Evolutionary conservation across 2,329 filamentous ascomycete genomes (phyloP), one percentile per base, ranked within the genome.

Genomic region (Leptographium wingfieldii): DNA sequence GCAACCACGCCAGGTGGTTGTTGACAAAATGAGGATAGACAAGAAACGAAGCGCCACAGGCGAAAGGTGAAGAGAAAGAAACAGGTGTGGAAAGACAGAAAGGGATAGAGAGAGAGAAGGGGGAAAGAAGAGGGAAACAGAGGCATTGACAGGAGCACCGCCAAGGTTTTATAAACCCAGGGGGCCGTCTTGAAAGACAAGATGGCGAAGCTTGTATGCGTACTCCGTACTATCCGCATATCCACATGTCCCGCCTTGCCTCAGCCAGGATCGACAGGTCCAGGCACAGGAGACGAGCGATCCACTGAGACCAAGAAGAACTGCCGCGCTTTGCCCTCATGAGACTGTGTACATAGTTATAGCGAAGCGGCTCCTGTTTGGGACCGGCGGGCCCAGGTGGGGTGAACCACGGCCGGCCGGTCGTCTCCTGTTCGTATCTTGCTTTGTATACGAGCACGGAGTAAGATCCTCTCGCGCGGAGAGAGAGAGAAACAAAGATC

Each of bases 1-100:
- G 53, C 57, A 58, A 59, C 66, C 66, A 68, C 66, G 55, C 66
- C 66, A 68, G 67, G 65, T 68, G 67, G 67, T 9, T 19, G 48
- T 25, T 55, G 56, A 35, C 59, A 57, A 56, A 58, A 38, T 12
- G 58, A 35, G 11, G 29, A 59, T n/a, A 16, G 12, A 59, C 25
- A 56, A 56, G 56, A 58, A 58, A 25, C 4, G 31, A 51, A 61
- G 33, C 59, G 59, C 59, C 59, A 16, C 59, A 38, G 59, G 55
- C 59, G 29, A 51, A 49, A 51, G 43, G 19, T n/a, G 4, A n/a
- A 55, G n/a, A 53, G 54, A 56, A 43, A n/a, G 46, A 55, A 33
- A 53, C 29, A 35, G 57, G 25, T 48, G 31, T 14, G 43, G 22
- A 19, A 46, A n/a, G 16, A 46, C 19, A n/a, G n/a, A 27, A 48